Conservation (phyloP, 2,329 filamentous ascomycete species). For the Fusarium sarcochroum region DNA sequence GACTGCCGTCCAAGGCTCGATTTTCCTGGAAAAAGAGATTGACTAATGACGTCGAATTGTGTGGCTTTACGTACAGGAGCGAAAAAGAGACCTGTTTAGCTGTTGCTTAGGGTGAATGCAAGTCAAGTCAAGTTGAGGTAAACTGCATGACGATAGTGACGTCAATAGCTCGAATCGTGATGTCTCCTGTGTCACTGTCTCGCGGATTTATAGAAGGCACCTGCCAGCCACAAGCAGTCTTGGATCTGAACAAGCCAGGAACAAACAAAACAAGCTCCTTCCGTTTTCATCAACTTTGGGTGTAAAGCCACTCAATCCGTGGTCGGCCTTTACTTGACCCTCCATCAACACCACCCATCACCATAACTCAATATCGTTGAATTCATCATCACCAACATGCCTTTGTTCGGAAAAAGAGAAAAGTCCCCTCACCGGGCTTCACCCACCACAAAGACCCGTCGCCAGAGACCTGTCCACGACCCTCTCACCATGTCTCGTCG, state of each 20-base stretch:
- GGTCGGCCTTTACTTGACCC: conserved; percentile 7
- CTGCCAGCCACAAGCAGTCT: conserved; percentile 5
- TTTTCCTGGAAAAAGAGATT: conserved; percentile 4
- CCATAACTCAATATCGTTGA: background rate
- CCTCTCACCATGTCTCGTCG: conserved; percentile 60
- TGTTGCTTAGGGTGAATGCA: conserved; percentile 8
- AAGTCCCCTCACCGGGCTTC: conserved; percentile 32
- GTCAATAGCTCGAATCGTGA: conserved; percentile 22
- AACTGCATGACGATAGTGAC: conserved; percentile 34
- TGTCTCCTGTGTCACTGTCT: background rate
- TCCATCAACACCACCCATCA: background rate
- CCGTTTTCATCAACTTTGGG: background rate
- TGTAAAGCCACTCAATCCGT: background rate
- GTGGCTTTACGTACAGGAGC: conserved; percentile 29
- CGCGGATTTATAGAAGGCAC: conserved; percentile 30
- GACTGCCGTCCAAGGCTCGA: conserved; percentile 35
- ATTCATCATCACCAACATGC: conserved; percentile 25
- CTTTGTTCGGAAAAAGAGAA: conserved; percentile 31
- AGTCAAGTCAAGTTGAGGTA: conserved; percentile 1
- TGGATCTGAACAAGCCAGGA: background rate
- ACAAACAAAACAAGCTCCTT: conserved; percentile 19
- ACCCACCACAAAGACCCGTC: conserved; percentile 13
- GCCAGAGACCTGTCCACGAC: conserved; percentile 28
- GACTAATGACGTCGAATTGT: conserved; percentile 30
- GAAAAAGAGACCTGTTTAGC: background rate